These are phyloP conservation scores for Psilocybe sp. DNA, from an alignment of 768 basidiomycete genomes.

Conservation along the genomic window DNA sequence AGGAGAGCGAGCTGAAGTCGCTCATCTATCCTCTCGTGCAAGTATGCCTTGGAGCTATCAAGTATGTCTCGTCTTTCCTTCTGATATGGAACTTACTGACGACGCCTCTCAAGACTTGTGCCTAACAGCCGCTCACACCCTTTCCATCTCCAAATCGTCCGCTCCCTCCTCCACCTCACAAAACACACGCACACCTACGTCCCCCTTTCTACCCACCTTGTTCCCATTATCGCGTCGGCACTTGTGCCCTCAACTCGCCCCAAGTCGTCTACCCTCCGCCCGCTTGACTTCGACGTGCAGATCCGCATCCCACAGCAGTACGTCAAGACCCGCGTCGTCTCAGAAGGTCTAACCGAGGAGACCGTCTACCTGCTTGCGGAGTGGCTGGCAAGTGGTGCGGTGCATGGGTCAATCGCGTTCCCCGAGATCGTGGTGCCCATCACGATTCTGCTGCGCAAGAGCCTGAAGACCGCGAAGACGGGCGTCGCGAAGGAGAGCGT, in stretches of 20 bases:
- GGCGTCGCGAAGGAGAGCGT: conserved; percentile 52
- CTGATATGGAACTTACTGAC: conserved; percentile 8
- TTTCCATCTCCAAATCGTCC: conserved; percentile 88
- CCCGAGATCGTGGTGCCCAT: conserved; percentile 89
- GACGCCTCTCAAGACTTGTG: conserved; percentile 61
- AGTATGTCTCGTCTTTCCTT: conserved; percentile 48
- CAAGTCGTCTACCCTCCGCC: conserved; percentile 82
- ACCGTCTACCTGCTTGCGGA: conserved; percentile 74
- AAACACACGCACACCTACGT: conserved; percentile 83
- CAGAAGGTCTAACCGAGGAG: conserved; percentile 83
- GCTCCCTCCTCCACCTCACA: conserved; percentile 83
- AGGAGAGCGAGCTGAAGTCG: conserved; percentile 79
- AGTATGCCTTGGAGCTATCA: conserved; percentile 88
- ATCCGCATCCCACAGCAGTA: conserved; percentile 90
- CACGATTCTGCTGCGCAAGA: conserved; percentile 65
- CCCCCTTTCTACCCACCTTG: conserved; percentile 81
- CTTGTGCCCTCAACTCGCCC: conserved; percentile 67
- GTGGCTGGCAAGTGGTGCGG: conserved; percentile 67
- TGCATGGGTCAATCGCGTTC: conserved; percentile 88
- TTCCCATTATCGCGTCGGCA: conserved; percentile 80
- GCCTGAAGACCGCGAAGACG: conserved; percentile 58
- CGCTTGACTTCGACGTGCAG: conserved; percentile 83
- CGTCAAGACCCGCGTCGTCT: conserved; percentile 81
- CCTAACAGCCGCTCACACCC: conserved; percentile 91
- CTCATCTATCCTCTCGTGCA: conserved; percentile 95